A percentile compares a stretch with the other conserved stretches of the same genome.
Evolutionary conservation across 2,329 filamentous ascomycete species (phyloP).

Genomic region (Colletotrichum sp.): DNA sequence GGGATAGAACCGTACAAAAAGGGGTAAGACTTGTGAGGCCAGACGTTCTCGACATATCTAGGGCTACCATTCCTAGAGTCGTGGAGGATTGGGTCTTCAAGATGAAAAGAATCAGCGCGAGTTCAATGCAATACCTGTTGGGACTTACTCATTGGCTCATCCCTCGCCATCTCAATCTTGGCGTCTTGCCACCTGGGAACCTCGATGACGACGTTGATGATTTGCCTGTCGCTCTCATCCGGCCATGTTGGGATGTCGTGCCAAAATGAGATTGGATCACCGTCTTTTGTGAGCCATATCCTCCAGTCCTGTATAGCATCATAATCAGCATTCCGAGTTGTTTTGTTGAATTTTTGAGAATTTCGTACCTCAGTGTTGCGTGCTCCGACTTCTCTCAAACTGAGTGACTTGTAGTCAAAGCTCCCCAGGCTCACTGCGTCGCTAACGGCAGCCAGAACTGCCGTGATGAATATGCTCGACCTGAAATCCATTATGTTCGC

Average conservation of each 20-base stretch:
- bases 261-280: conserved; percentile 45
- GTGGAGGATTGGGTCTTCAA: conserved; percentile 43
- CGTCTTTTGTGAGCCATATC: conserved; percentile 43
- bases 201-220: conserved; percentile 45
- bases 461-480: neutral
- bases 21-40: conserved; percentile 48
- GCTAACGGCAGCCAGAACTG: neutral
- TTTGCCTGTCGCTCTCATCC: conserved; percentile 31
- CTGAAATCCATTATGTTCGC: neutral
- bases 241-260: conserved; percentile 47
- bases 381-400: conserved; percentile 37
- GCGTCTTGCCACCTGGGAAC: conserved; percentile 46
- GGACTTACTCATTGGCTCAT: conserved; percentile 41
- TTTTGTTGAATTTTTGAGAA: accelerated
- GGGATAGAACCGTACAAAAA: conserved; percentile 49
- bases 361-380: conserved; percentile 39
- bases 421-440: neutral
- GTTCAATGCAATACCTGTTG: accelerated
- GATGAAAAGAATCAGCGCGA: neutral
- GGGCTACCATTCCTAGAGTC: conserved; percentile 40
- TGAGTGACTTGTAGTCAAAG: neutral
- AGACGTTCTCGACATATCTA: conserved; percentile 45
- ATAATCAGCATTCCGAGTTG: accelerated
- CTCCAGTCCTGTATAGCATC: conserved; percentile 38
- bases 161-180: conserved; percentile 43